These are phyloP conservation scores for Auxenochlorella pyrenoidosa DNA, from an alignment of 139 green algal genomes.

Conservation along the genomic window DNA sequence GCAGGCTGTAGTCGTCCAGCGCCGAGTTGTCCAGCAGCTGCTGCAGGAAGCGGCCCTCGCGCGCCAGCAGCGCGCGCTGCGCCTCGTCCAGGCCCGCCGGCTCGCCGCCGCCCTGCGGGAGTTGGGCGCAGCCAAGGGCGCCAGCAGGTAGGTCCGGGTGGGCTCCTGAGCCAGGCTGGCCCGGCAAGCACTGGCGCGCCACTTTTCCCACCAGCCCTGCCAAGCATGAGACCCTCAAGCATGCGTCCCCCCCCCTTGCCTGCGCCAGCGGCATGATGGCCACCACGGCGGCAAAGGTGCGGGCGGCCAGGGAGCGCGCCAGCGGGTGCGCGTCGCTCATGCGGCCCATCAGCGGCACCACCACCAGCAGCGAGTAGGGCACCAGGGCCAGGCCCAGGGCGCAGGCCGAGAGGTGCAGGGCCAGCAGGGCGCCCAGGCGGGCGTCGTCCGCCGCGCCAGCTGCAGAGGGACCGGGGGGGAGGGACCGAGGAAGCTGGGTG, in stretches of 20 bases:
- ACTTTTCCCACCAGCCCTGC: too few relatives aligned
- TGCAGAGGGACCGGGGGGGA: not conserved
- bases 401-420: slow-evolving; percentile 11
- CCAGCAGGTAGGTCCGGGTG: too few relatives aligned
- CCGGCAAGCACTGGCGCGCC: too few relatives aligned
- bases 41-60: slow-evolving; percentile 84
- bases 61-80: slow-evolving; percentile 51
- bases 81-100: slow-evolving; percentile 70
- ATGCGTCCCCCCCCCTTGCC: too few relatives aligned
- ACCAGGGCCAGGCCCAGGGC: slow-evolving; percentile 80
- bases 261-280: slow-evolving; percentile 89
- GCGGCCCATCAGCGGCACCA: slow-evolving; percentile 89
- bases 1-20: slow-evolving; percentile 77
- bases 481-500: not conserved
- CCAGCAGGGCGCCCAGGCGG: slow-evolving; percentile 42
- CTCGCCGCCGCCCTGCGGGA: slow-evolving; percentile 59
- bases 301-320: slow-evolving; percentile 69
- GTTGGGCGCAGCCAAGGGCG: not conserved
- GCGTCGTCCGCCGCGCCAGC: slow-evolving; percentile 6
- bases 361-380: slow-evolving; percentile 79
- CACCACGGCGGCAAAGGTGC: slow-evolving; percentile 86
- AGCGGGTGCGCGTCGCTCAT: slow-evolving; percentile 82
- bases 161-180: too few relatives aligned
- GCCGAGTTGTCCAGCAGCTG: slow-evolving; percentile 91
- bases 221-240: too few relatives aligned